Conservation (phyloP, 257 asterid genomes). For the Solanum ossicruentum region DNA sequence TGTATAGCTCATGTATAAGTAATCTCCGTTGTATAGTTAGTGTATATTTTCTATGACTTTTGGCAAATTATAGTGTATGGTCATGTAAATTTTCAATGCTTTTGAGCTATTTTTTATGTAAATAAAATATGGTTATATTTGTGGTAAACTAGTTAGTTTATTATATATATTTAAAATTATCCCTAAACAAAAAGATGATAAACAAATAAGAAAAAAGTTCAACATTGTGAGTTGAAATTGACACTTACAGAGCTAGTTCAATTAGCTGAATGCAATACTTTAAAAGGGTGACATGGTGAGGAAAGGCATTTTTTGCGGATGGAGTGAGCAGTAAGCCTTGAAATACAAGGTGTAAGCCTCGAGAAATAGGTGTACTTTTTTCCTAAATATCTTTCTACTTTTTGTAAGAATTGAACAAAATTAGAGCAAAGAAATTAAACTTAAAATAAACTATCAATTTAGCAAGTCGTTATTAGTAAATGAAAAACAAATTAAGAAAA, state of each 20-base stretch:
- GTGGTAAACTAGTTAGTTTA: no score
- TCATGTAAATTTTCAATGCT: no score
- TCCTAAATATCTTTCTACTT: no score
- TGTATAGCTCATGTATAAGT: no score
- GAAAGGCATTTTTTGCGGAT: rapidly evolving
- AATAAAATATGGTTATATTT: no score
- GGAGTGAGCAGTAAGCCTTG: background rate
- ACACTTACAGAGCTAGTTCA: background rate
- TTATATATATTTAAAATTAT: no score
- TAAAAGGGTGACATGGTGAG: background rate
- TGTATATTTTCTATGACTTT: no score
- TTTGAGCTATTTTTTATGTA: no score
- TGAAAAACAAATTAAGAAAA: background rate
- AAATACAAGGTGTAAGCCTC: background rate
- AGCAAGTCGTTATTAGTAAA: background rate
- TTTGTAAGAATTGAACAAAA: no score
- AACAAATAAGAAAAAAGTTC: background rate
- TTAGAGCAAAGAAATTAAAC: background rate
- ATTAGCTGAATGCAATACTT: background rate
- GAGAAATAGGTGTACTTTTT: no score
- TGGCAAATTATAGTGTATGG: no score
- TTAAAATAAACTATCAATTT: background rate
- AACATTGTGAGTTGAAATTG: background rate
- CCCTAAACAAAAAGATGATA: background rate
- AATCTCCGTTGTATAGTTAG: no score